Conservation (phyloP, 208 protist genomes). For the Wallacemonas sp. region DNA sequence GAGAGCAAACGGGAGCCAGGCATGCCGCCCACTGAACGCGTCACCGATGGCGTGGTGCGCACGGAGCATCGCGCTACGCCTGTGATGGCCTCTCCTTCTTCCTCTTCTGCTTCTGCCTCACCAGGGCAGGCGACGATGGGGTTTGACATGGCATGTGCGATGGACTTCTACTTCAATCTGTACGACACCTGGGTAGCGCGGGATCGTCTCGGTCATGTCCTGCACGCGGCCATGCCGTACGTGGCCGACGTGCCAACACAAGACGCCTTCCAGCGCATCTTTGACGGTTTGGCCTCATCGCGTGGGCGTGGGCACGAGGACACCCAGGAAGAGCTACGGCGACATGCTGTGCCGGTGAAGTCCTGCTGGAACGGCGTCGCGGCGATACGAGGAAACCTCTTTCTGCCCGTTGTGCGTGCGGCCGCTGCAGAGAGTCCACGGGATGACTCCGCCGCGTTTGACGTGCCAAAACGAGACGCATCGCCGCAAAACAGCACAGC, state of each 20-base stretch:
- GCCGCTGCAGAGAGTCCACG: too few species aligned
- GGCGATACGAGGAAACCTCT: slow-evolving; percentile 64
- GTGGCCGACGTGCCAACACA: slow-evolving; percentile 42
- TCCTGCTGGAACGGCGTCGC: slow-evolving; percentile 84
- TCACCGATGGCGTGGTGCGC: slow-evolving; percentile 27
- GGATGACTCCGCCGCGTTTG: not conserved
- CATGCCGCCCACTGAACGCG: slow-evolving; percentile 8
- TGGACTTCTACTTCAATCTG: slow-evolving; percentile 80
- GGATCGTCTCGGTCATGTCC: slow-evolving; percentile 36
- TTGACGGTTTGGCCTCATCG: not conserved
- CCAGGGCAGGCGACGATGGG: not conserved
- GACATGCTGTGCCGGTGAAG: slow-evolving; percentile 54
- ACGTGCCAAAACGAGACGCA: not conserved
- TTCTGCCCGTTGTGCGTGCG: slow-evolving; percentile 36
- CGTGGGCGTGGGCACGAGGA: not conserved
- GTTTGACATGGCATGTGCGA: slow-evolving; percentile 85
- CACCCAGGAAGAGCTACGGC: not conserved
- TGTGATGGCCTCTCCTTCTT: not conserved
- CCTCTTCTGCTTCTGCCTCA: not conserved
- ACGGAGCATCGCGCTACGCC: not conserved
- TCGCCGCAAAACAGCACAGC: too few species aligned
- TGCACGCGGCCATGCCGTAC: slow-evolving; percentile 51
- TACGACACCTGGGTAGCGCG: slow-evolving; percentile 78
- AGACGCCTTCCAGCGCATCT: slow-evolving; percentile 36
- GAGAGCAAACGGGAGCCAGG: slow-evolving; percentile 46